phyloP scores from a whole-genome alignment of 2,329 filamentous ascomycete species.

The Hypomyces perniciosus region DNA sequence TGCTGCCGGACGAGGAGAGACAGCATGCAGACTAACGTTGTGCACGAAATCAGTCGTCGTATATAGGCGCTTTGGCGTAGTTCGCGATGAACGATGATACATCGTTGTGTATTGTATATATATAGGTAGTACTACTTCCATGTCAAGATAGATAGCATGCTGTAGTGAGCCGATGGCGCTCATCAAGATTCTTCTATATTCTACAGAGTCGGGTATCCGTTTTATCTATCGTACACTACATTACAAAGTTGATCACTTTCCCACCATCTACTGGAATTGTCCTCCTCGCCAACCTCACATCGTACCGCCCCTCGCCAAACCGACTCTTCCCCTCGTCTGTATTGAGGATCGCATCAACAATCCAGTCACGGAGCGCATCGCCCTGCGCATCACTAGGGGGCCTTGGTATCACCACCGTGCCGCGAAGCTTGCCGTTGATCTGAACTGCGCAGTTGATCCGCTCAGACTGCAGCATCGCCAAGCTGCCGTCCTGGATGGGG shows the following conservation, averaged over 20 bases:
- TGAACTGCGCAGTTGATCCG: slow-evolving; percentile 61
- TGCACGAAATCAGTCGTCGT: not conserved
- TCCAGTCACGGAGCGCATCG: slow-evolving; percentile 50
- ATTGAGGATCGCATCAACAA: slow-evolving; percentile 54
- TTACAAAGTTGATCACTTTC: slow-evolving; percentile 69
- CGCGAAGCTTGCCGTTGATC: slow-evolving; percentile 72
- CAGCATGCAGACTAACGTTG: slow-evolving; percentile 4
- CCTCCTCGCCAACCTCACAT: slow-evolving; percentile 51
- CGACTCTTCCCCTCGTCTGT: slow-evolving; percentile 55
- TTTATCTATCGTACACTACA: slow-evolving; percentile 27
- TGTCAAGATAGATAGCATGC: not conserved
- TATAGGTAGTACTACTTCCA: not conserved
- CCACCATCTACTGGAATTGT: slow-evolving; percentile 62
- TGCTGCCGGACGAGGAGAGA: slow-evolving; percentile 24
- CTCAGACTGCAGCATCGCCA: slow-evolving; percentile 44
- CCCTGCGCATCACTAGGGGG: slow-evolving; percentile 36
- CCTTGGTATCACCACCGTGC: slow-evolving; percentile 58
- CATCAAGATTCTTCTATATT: not conserved
- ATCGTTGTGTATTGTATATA: not conserved
- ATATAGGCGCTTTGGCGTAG: no score
- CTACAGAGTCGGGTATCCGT: slow-evolving; percentile 8
- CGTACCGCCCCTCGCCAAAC: slow-evolving; percentile 41
- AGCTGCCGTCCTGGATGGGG: slow-evolving; percentile 49
- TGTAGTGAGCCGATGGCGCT: not conserved
- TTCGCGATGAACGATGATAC: no score